Base-by-base conservation (phyloP, 2,329 filamentous ascomycete genomes). In the Aspergillus sp. region DNA sequence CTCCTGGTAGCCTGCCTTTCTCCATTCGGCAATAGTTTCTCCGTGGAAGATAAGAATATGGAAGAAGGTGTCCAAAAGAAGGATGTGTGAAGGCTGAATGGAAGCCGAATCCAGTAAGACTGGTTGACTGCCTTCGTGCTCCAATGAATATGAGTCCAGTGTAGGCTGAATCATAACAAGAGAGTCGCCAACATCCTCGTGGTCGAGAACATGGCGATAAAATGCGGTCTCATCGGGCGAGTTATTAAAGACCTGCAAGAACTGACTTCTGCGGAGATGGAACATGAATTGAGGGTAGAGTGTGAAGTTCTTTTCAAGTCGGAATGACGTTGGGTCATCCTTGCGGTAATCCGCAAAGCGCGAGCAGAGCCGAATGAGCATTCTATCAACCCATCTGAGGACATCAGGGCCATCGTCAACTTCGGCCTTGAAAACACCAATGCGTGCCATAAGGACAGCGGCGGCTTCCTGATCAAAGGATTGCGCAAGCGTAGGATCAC, bases 251-350 rank as follows among this genome's bases (percentile, higher is more conserved):
- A 99, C 93, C 72, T 99, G 95, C 64, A 99, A 78, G 81, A 99
- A 99, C 76, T 98, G 95, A 77, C 92, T 96, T 76, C 95, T 87
- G 67, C 95, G 90, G 60, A 99, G 84, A 76, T 99, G 95, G 83
- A 99, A 99, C 95, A 99, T 99, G 79, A 99, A 99, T 74, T 99
- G 95, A 25, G 95, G 95, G 72, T 99, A 99, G 15, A 99, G 84
- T 0, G 93, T 98, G 72, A 99, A 99, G 81, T 99, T 99, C 86
- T 97, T 97, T 77, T 99, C 95, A 62, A 96, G 78, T 37, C 92
- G 87, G 86, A 99, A 99, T 0, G 93, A 98, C 5, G 93, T 96
- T 14, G 95, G 92, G 68, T 99, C 95, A 72, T 99, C 95, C 78
- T 99, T 99, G 62, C 95, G 86, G 74, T 99, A 99, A 76, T 99